phyloP scores from a whole-genome alignment of 495 filamentous ascomycete species.

The Penicillium pancosmium region DNA sequence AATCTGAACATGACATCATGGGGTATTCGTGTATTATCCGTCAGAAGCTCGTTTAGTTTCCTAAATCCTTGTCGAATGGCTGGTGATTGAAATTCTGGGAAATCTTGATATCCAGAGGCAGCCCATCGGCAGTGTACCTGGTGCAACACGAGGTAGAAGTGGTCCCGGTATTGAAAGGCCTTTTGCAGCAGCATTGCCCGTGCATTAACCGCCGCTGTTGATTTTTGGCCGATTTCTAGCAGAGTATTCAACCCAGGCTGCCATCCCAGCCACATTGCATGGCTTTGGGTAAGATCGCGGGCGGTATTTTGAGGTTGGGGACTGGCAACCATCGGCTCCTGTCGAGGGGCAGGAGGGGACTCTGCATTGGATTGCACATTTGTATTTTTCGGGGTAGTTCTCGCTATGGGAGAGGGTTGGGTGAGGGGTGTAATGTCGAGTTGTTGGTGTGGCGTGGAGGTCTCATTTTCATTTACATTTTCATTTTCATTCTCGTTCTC shows the following conservation, averaged over 20 bases:
- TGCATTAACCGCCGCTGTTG: slow-evolving; percentile 25
- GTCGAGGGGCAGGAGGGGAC: neutral
- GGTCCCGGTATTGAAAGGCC: slow-evolving; percentile 59
- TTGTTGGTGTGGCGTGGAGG: neutral
- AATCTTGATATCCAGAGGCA: neutral
- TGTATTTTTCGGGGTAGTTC: neutral
- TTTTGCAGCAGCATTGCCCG: slow-evolving; percentile 57
- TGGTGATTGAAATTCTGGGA: neutral
- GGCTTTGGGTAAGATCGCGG: neutral
- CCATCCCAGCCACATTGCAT: neutral
- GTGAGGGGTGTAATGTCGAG: neutral
- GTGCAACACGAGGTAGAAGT: slow-evolving; percentile 68
- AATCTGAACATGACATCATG: slow-evolving; percentile 2
- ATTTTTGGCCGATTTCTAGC: neutral
- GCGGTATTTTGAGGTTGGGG: neutral
- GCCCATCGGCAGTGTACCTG: slow-evolving; percentile 63
- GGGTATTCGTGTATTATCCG: slow-evolving; percentile 4
- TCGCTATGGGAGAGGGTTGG: neutral
- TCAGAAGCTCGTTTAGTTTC: slow-evolving; percentile 8
- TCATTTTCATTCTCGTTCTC: neutral
- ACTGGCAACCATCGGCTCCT: neutral
- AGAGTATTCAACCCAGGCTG: neutral
- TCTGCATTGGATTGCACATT: neutral
- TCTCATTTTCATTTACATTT: neutral
- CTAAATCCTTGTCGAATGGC: neutral